Evolutionary conservation across 768 basidiomycete genomes (phyloP).

Genomic region (Sistotremastrum suecicum): DNA sequence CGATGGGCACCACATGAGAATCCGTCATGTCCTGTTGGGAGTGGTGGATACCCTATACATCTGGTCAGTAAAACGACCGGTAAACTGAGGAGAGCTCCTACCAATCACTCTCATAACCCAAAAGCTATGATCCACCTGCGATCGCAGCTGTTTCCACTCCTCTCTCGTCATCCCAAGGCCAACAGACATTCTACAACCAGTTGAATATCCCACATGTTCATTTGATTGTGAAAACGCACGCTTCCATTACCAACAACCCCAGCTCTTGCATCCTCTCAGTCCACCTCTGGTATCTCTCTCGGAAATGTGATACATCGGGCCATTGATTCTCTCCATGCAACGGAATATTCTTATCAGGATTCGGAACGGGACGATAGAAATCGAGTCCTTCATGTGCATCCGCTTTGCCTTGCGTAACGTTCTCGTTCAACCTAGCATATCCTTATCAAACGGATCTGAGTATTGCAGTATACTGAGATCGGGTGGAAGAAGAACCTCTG

Average conservation of each 20-base stretch:
- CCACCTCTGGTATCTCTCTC: slow-evolving; percentile 57
- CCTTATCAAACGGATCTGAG: slow-evolving; percentile 29
- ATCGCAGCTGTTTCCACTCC: slow-evolving; percentile 58
- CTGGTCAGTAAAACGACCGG: neutral
- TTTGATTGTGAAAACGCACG: slow-evolving; percentile 30
- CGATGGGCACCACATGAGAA: slow-evolving; percentile 87
- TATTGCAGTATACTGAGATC: too few species aligned
- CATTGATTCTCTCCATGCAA: slow-evolving; percentile 85
- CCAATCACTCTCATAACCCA: slow-evolving; percentile 85
- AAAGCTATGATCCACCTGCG: slow-evolving; percentile 69
- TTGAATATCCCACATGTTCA: neutral
- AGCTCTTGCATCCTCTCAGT: slow-evolving; percentile 74
- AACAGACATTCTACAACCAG: slow-evolving; percentile 49
- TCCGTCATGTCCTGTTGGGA: slow-evolving; percentile 67
- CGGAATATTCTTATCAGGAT: slow-evolving; percentile 53
- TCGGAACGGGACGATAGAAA: slow-evolving; percentile 59
- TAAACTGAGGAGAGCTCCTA: slow-evolving; percentile 12
- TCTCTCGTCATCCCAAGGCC: slow-evolving; percentile 60
- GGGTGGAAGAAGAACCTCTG: slow-evolving; percentile 49
- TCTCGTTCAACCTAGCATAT: slow-evolving; percentile 68
- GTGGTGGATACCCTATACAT: slow-evolving; percentile 64
- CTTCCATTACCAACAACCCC: slow-evolving; percentile 75
- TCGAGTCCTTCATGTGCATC: slow-evolving; percentile 82
- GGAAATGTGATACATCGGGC: slow-evolving; percentile 50
- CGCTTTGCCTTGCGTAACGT: slow-evolving; percentile 72